Conservation (phyloP, 2,329 filamentous ascomycete genomes). For the Fusarium albidum region DNA sequence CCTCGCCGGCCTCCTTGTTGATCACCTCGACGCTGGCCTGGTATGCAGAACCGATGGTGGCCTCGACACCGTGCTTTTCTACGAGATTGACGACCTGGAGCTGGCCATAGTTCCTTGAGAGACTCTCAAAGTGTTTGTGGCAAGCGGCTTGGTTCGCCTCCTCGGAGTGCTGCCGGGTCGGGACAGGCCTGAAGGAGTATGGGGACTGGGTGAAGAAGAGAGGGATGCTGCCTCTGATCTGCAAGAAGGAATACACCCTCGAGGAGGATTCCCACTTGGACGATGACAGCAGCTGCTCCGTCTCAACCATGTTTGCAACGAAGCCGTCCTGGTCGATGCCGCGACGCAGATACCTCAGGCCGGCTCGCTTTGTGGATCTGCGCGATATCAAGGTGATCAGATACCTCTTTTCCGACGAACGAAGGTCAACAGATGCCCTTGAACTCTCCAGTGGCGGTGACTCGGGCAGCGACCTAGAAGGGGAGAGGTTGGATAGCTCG, state of each 20-base stretch:
- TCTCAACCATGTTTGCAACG: constrained; percentile 91
- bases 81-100: constrained; percentile 85
- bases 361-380: constrained; percentile 84
- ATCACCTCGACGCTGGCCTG: constrained; percentile 71
- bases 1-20: constrained; percentile 67
- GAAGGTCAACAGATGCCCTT: constrained; percentile 49
- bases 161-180: constrained; percentile 80
- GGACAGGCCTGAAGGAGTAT: constrained; percentile 89
- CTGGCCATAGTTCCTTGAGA: constrained; percentile 75
- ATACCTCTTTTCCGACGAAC: constrained; percentile 65
- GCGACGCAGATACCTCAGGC: constrained; percentile 86
- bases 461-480: constrained; percentile 37
- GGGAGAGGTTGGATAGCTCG: constrained; percentile 52
- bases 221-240: constrained; percentile 90
- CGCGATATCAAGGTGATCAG: constrained; percentile 93
- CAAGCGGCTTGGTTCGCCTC: constrained; percentile 83
- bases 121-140: constrained; percentile 77
- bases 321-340: constrained; percentile 91
- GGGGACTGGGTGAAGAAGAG: constrained; percentile 95
- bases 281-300: constrained; percentile 88
- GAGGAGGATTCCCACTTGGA: constrained; percentile 68
- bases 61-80: constrained; percentile 86
- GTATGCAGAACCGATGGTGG: constrained; percentile 80
- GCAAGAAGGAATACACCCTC: constrained; percentile 83
- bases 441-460: constrained; percentile 38